Evolutionary conservation across 2,329 filamentous ascomycete genomes (phyloP).

Genomic region (Leptographium flavum): DNA sequence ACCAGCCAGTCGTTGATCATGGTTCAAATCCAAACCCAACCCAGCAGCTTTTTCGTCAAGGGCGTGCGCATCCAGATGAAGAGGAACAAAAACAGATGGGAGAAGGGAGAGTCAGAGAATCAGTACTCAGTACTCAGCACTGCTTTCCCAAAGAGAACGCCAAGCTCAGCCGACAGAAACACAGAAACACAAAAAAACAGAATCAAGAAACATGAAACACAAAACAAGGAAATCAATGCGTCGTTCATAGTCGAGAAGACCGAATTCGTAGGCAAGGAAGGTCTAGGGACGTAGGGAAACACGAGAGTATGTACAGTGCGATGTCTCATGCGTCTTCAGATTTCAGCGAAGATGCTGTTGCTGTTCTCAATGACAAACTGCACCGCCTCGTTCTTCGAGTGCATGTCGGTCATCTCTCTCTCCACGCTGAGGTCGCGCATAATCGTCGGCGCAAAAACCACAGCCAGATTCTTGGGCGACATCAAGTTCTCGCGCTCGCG

Average conservation of each 20-base stretch:
- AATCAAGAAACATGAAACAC: neutral
- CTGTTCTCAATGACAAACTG: constrained; percentile 90
- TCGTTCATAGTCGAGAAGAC: neutral
- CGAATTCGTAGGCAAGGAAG: neutral
- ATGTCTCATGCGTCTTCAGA: constrained; percentile 3
- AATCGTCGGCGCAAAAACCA: constrained; percentile 95
- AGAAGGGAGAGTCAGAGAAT: neutral
- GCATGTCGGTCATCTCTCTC: constrained; percentile 92
- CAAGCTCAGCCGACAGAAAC: constrained; percentile 1
- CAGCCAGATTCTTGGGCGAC: constrained; percentile 90
- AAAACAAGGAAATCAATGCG: neutral
- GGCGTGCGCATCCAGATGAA: neutral
- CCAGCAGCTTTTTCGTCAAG: neutral
- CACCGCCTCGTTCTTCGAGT: constrained; percentile 79
- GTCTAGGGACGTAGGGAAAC: neutral
- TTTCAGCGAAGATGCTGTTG: constrained; percentile 58
- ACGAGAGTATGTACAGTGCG: constrained; percentile 3
- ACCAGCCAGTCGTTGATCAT: neutral
- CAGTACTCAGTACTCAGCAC: neutral
- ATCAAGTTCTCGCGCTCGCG: constrained; percentile 82
- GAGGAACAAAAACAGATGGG: neutral
- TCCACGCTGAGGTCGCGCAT: constrained; percentile 85
- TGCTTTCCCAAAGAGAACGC: constrained; percentile 1
- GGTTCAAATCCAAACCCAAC: neutral
- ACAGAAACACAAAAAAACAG: neutral